Percentiles rank a stretch among this genome's conserved stretches.
These are phyloP conservation scores for Skeletonema costatum DNA, from an alignment of 108 stramenopile genomes.

Conservation along the genomic window DNA sequence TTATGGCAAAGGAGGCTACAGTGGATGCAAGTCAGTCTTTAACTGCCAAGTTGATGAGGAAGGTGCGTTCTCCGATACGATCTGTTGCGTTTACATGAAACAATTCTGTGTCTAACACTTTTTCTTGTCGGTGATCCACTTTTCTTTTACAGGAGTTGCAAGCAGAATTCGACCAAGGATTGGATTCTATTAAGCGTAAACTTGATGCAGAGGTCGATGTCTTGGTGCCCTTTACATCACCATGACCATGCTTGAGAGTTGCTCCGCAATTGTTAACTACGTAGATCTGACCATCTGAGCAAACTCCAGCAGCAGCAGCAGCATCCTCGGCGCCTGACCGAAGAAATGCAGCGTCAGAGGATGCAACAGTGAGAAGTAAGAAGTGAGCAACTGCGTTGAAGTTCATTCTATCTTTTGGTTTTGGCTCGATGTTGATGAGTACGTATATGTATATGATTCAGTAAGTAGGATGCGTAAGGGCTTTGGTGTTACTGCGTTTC, in stretches of 20 bases:
- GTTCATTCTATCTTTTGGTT: neutral
- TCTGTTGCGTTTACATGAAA: neutral
- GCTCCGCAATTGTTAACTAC: neutral
- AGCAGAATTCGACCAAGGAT: neutral
- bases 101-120: neutral
- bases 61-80: slow-evolving; percentile 14
- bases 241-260: neutral
- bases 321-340: neutral
- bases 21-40: slow-evolving; percentile 46
- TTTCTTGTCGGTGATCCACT: neutral
- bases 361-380: neutral
- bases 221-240: neutral
- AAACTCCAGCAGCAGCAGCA: neutral
- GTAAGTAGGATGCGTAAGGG: too few species aligned
- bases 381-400: neutral
- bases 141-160: neutral
- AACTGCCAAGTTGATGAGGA: slow-evolving; percentile 25
- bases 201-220: slow-evolving; percentile 3
- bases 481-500: too few species aligned
- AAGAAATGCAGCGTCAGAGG: neutral
- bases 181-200: neutral
- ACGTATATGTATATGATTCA: too few species aligned
- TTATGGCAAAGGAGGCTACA: neutral
- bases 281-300: neutral
- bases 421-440: too few species aligned